Evolutionary conservation across 495 filamentous ascomycete species (phyloP).

Genomic region (Barbatosphaeria neglecta): DNA sequence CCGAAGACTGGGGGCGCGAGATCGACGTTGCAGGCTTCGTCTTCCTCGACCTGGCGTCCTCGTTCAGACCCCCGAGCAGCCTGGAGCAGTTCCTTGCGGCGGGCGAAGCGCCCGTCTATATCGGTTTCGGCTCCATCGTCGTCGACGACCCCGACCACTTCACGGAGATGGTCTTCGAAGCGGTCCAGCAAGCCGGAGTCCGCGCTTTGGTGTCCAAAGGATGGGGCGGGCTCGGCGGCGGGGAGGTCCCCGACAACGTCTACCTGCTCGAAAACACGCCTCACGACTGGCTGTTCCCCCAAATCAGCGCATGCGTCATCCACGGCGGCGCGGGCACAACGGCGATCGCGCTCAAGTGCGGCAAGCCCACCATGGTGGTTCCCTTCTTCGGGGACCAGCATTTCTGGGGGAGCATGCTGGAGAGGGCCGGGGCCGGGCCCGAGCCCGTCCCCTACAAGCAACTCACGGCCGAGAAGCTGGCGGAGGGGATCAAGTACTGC

Average conservation of each 20-base stretch:
- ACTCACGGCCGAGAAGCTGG: slow-evolving; percentile 47
- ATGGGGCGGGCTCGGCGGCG: slow-evolving; percentile 53
- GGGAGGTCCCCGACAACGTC: slow-evolving; percentile 44
- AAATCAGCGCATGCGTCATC: slow-evolving; percentile 47
- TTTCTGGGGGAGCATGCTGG: slow-evolving; percentile 74
- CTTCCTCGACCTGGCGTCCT: slow-evolving; percentile 51
- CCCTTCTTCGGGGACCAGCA: slow-evolving; percentile 66
- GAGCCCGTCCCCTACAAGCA: slow-evolving; percentile 62
- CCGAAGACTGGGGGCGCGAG: slow-evolving; percentile 50
- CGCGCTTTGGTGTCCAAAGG: slow-evolving; percentile 70
- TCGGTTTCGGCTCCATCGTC: slow-evolving; percentile 75
- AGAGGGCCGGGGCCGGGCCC: slow-evolving; percentile 52
- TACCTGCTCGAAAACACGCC: slow-evolving; percentile 55
- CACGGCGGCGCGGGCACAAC: slow-evolving; percentile 60
- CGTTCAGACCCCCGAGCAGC: slow-evolving; percentile 42
- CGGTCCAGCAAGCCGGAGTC: slow-evolving; percentile 50
- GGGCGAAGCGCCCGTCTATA: slow-evolving; percentile 62
- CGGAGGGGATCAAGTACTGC: slow-evolving; percentile 57
- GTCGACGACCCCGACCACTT: slow-evolving; percentile 60
- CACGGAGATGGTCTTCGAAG: slow-evolving; percentile 58
- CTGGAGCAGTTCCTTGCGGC: slow-evolving; percentile 44
- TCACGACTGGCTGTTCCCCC: slow-evolving; percentile 59
- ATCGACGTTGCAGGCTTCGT: slow-evolving; percentile 55
- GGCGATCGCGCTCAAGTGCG: slow-evolving; percentile 51
- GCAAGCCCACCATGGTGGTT: slow-evolving; percentile 54